These are phyloP conservation scores for Curvularia lunata DNA, from an alignment of 2,329 filamentous ascomycete species.

Conservation along the genomic window DNA sequence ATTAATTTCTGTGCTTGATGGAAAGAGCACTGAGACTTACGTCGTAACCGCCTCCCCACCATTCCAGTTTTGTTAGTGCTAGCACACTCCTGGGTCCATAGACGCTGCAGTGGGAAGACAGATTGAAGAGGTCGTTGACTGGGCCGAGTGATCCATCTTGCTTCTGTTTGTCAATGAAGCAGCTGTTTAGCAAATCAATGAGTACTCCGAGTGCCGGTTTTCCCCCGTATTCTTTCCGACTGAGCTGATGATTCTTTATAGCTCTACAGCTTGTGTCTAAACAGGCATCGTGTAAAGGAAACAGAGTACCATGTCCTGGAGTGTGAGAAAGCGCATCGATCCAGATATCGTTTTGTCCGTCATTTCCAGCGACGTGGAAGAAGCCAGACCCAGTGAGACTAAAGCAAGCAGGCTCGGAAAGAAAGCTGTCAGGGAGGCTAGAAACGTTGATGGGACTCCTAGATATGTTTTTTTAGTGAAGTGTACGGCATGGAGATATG, in stretches of 20 bases:
- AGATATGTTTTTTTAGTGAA: neutral
- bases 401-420: constrained; percentile 28
- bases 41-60: constrained; percentile 36
- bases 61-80: constrained; percentile 27
- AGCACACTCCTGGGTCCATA: constrained; percentile 32
- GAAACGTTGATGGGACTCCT: constrained; percentile 19
- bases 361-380: constrained; percentile 24
- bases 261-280: constrained; percentile 29
- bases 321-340: constrained; percentile 25
- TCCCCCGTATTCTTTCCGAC: neutral
- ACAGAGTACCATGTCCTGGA: constrained; percentile 20
- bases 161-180: constrained; percentile 9
- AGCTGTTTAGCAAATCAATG: constrained; percentile 21
- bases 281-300: constrained; percentile 36
- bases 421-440: constrained; percentile 17
- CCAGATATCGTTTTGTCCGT: constrained; percentile 16
- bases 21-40: constrained; percentile 11
- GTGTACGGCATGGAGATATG: neutral
- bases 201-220: constrained; percentile 17
- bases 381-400: constrained; percentile 18
- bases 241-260: constrained; percentile 16
- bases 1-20: neutral
- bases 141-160: neutral
- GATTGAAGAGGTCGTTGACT: constrained; percentile 28
- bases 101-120: constrained; percentile 13